Base-by-base conservation (phyloP, 2,329 filamentous ascomycete species). In the Phoma sp. region DNA sequence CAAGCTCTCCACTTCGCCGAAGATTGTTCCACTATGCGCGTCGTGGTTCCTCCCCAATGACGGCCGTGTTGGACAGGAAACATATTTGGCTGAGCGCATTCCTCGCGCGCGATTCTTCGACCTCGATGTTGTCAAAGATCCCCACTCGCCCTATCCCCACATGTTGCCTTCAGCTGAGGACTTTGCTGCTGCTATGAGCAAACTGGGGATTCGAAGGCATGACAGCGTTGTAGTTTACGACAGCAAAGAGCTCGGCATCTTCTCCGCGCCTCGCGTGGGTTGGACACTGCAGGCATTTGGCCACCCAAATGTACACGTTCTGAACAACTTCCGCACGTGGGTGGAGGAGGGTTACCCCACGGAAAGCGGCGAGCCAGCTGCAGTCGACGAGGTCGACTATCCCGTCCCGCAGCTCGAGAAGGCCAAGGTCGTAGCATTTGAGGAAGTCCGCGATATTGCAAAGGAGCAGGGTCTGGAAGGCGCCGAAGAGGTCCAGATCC, bases 281-380 rank as follows among this genome's bases (percentile, higher is more conserved):
- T 99, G 95, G 95, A 99, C 93, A 1, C 80, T 99, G 61, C 86
- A 86, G 68, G 86, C 91, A 30, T 98, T 98, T 74, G 95, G 95
- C 1, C 95, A 99, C 73, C 80, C 86, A 39, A 88, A 86, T 60
- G 93, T 99, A 11, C 92, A 97, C 74, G 78, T 99, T 14, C 79
- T 99, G 50, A 96, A 99, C 79, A 99, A 99, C 78, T 99, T 97
- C 79, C 90, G 88, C 74, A 77, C 90, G n/a, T 99, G 93, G 91
- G 87, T 93, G 1, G 89, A 93, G 30, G 82, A 96, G 69, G 91
- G 90, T 1, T 84, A 87, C 61, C 90, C 92, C 0, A 89, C 88
- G 0, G 92, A 96, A 78, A 86, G 86, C n/a, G 93, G 93, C 3
- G 80, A 86, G 67, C 77, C 87, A 49, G 81, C 85, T 48, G 70